These are phyloP conservation scores for Posidonia australis DNA, from an alignment of 106 monocot species.

Conservation along the genomic window DNA sequence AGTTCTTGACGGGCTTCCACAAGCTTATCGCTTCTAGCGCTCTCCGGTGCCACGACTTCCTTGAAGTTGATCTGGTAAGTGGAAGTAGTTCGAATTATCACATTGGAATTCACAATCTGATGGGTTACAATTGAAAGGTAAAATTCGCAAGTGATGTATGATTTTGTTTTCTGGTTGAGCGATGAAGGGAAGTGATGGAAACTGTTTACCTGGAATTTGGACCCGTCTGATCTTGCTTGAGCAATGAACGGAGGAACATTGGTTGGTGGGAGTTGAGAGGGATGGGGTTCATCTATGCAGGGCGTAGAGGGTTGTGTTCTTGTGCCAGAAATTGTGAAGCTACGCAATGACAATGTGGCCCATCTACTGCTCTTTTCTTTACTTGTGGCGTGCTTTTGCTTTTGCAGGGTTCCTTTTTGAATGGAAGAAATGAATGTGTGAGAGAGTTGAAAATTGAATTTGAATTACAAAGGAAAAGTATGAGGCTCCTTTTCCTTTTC, in stretches of 20 bases:
- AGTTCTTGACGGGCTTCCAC: constrained; percentile 32
- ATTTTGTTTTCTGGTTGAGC: neutral
- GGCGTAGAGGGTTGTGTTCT: neutral
- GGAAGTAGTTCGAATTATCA: neutral
- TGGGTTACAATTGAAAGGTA: too few species aligned
- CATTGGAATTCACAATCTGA: neutral
- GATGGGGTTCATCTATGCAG: constrained; percentile 5
- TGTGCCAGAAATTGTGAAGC: neutral
- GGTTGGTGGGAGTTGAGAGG: constrained; percentile 4
- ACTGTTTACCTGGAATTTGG: constrained; percentile 28
- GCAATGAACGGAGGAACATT: constrained; percentile 40
- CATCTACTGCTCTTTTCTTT: constrained; percentile 23
- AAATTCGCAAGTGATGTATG: neutral
- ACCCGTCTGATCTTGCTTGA: constrained; percentile 42
- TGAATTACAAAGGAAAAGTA: constrained; percentile 9
- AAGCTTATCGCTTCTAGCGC: constrained; percentile 30
- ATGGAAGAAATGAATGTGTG: neutral
- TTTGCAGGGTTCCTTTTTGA: constrained; percentile 34
- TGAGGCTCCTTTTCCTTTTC: neutral
- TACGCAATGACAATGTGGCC: constrained; percentile 29
- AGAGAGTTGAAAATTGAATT: constrained; percentile 4
- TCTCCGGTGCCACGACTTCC: constrained; percentile 55
- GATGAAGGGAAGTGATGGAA: neutral
- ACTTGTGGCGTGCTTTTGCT: constrained; percentile 21
- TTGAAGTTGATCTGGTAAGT: constrained; percentile 8